phyloP scores from a whole-genome alignment of 192 early-diverging fungal genomes.

The Chytriomyces sp. region DNA sequence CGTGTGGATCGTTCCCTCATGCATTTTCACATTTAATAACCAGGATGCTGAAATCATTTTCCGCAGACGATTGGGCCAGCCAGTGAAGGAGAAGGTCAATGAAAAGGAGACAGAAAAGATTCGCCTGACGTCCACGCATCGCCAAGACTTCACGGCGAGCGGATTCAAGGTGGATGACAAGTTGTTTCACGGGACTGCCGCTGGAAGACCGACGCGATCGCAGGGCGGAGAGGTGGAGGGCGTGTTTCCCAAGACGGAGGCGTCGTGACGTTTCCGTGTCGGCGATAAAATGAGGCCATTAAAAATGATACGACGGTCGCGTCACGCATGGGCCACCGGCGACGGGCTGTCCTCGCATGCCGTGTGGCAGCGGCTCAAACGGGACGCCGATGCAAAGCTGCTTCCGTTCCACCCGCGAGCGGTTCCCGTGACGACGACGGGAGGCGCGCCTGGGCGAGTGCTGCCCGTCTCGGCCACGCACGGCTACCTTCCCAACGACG shows the following conservation, averaged over 20 bases:
- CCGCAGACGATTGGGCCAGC: conserved; percentile 12
- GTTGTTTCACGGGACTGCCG: background rate
- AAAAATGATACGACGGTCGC: background rate
- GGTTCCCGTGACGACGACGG: too few species aligned
- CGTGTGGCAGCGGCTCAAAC: too few species aligned
- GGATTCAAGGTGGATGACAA: conserved; percentile 25
- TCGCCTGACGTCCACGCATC: conserved; percentile 23
- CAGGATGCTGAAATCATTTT: conserved; percentile 28
- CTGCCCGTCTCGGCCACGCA: too few species aligned
- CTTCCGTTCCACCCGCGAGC: too few species aligned
- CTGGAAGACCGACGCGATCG: conserved; percentile 17
- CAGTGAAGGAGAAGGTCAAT: conserved; percentile 5
- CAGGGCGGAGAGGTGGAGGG: background rate
- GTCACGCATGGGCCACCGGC: background rate
- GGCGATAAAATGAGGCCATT: background rate
- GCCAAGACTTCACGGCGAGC: conserved; percentile 24
- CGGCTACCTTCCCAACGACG: too few species aligned
- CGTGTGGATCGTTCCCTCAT: background rate
- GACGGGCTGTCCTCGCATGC: too few species aligned
- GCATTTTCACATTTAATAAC: background rate
- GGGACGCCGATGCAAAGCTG: too few species aligned
- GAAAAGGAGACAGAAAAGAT: conserved; percentile 22
- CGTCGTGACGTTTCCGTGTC: conserved; percentile 8
- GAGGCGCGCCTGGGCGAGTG: too few species aligned
- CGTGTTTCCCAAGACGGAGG: too few species aligned